Conservation (phyloP, 192 early-diverging fungal species). For the Rhizoclosmatium sp. region DNA sequence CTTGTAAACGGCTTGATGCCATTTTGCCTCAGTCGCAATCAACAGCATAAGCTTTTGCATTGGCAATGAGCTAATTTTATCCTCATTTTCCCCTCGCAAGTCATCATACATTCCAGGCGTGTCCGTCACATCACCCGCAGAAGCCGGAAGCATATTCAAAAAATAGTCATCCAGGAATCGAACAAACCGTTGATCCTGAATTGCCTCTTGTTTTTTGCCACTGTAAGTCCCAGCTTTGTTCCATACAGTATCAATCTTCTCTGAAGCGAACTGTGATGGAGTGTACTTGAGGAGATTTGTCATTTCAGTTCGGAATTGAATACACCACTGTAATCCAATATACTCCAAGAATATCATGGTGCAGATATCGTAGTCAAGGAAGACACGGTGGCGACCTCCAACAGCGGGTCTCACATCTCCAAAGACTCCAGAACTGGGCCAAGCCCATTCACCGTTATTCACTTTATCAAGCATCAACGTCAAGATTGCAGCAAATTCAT, state of each 20-base stretch:
- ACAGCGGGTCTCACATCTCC: neutral
- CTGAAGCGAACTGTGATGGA: neutral
- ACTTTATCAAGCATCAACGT: neutral
- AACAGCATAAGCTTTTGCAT: neutral
- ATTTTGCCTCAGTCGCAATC: neutral
- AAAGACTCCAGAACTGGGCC: neutral
- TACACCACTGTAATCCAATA: neutral
- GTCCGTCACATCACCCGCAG: neutral
- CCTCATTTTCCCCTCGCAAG: neutral
- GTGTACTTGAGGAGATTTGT: neutral
- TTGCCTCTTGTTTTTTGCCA: neutral
- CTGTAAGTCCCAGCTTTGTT: neutral
- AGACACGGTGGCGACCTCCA: constrained; percentile 14
- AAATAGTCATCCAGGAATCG: neutral
- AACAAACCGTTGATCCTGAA: neutral
- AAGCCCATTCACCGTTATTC: neutral
- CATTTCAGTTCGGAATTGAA: neutral
- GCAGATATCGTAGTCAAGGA: constrained; percentile 2
- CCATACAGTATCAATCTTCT: neutral
- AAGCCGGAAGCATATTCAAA: neutral
- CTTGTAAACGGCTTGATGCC: neutral
- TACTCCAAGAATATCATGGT: neutral
- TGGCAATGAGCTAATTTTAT: neutral
- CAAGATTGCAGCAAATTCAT: constrained; percentile 15
- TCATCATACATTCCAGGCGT: neutral